Evolutionary conservation across 1,284 basidiomycete species (phyloP).

Genomic region (Fomitopsis palustris): DNA sequence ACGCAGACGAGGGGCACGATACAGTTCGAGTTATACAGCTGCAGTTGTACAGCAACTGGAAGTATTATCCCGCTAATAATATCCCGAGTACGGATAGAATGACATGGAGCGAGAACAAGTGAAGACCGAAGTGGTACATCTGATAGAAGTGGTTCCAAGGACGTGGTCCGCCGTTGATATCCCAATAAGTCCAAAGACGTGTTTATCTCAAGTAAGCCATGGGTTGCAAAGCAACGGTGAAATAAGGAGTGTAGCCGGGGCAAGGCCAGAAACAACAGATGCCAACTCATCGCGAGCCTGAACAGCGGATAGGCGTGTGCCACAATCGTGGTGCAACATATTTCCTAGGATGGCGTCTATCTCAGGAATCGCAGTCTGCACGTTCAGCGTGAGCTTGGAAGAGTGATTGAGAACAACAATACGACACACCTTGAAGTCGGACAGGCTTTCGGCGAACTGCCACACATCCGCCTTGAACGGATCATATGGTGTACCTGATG

Average conservation of each 20-base stretch:
- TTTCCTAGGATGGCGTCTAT: not conserved
- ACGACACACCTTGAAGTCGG: not conserved
- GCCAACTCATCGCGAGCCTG: not conserved
- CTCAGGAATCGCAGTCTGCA: not conserved
- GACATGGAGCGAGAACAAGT: no score
- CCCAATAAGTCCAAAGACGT: no score
- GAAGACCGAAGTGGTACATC: no score
- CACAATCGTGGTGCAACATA: not conserved
- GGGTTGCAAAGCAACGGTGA: no score
- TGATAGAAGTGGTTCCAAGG: no score
- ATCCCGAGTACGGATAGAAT: no score
- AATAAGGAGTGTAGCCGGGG: not conserved
- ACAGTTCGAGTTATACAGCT: no score
- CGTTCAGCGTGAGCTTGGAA: not conserved
- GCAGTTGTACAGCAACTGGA: no score
- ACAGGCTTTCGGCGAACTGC: not conserved
- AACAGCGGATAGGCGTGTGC: not conserved
- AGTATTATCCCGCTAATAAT: no score
- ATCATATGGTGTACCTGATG: not conserved
- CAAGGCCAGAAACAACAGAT: not conserved
- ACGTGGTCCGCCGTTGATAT: no score
- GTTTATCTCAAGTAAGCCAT: no score
- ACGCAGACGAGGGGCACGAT: no score
- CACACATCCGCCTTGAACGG: not conserved
- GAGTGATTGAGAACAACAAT: not conserved